These are phyloP conservation scores for Aureobasidium sp. DNA, from an alignment of 2,329 filamentous ascomycete species.

Conservation along the genomic window DNA sequence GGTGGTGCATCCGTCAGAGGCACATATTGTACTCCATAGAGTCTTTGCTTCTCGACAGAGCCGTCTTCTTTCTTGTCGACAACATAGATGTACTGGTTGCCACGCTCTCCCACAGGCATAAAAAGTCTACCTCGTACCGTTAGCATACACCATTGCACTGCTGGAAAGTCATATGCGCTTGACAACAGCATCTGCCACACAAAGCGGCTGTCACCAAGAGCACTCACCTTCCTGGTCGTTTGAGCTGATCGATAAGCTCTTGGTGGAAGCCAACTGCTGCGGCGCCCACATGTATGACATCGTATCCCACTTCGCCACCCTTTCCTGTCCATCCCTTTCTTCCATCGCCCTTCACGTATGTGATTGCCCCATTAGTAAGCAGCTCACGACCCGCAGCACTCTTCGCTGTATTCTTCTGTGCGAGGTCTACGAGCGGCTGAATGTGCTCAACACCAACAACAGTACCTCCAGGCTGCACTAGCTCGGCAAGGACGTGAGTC, in stretches of 20 bases:
- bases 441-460: constrained; percentile 47
- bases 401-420: constrained; percentile 37
- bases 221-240: constrained; percentile 59
- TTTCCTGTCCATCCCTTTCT: constrained; percentile 40
- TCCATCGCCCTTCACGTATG: constrained; percentile 67
- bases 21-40: constrained; percentile 70
- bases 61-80: constrained; percentile 66
- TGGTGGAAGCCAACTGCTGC: constrained; percentile 68
- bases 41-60: constrained; percentile 50
- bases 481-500: constrained; percentile 77
- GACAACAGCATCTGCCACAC: neutral
- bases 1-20: constrained; percentile 64
- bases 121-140: constrained; percentile 51
- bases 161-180: neutral
- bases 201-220: neutral
- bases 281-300: constrained; percentile 93
- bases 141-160: constrained; percentile 5
- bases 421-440: constrained; percentile 38
- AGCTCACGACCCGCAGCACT: constrained; percentile 45
- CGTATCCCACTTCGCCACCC: constrained; percentile 55
- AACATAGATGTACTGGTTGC: constrained; percentile 62
- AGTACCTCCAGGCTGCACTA: constrained; percentile 49
- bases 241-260: constrained; percentile 68
- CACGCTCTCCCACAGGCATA: constrained; percentile 60
- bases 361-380: constrained; percentile 56